Base-by-base conservation (phyloP, 495 filamentous ascomycete genomes). In the Neurospora sp. region DNA sequence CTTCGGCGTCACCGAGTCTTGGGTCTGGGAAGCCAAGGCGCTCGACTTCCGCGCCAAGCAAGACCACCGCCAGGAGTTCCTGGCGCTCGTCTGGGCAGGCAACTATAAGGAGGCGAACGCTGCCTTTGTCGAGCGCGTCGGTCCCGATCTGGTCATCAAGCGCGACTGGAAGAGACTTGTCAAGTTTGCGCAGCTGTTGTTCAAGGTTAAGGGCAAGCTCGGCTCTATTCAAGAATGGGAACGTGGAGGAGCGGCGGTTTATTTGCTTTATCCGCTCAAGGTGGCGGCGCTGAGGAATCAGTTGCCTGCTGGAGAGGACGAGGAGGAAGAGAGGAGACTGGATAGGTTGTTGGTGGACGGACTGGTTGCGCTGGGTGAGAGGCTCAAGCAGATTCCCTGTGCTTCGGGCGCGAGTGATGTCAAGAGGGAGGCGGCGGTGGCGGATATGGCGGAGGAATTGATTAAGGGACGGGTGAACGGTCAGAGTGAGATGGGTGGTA, bases 11-110 rank as follows among this genome's bases (percentile, higher is more conserved):
- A 92, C 94, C 4, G 85, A 85, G 42, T 76, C 83, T 35, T 97
- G 93, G 94, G 86, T 98, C 74, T 94, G 90, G 89, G 89, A 93
- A 71, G 93, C 95, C 38, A 94, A 94, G 83, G 96, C 94, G 5
- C 84, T 96, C 9, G 87, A 92, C 77, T 93, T 92, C 73, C 89
- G 93, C 45, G 85, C 89, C 72, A 87, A 85, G 69, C 86, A 88
- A 72, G 84, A 87, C 39, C 87, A 90, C 27, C 83, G 82, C 22
- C 85, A 86, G 61, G 92, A 97, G 78, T 90, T 93, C 7, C 85
- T 90, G 59, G 93, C 89, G 72, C 87, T 97, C 4, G 86, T 98
- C 73, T 87, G 88, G 69, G 95, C 92, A 9, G 87, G 86, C 68
- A 88, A 92, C 70, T 92, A 89, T 84, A 87, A 88, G 68, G 92